phyloP scores from a whole-genome alignment of 2,329 filamentous ascomycete species.

The Nakataea oryzae region DNA sequence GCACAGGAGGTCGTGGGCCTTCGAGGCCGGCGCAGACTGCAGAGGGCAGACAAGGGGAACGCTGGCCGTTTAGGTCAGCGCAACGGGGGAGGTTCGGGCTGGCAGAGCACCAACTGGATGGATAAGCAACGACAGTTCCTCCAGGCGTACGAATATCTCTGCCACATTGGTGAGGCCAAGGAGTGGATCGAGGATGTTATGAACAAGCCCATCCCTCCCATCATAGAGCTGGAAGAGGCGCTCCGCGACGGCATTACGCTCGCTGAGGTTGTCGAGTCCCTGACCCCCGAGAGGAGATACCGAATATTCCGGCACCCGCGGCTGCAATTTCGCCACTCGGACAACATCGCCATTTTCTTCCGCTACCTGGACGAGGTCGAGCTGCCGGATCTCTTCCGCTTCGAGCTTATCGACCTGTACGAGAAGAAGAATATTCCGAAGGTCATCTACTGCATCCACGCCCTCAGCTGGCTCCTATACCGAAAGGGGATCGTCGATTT shows the following conservation, averaged over 20 bases:
- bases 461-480: slow-evolving; percentile 92
- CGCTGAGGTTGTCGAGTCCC: slow-evolving; percentile 83
- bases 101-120: slow-evolving; percentile 92
- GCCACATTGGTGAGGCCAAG: slow-evolving; percentile 96
- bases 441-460: slow-evolving; percentile 97
- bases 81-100: slow-evolving; percentile 45
- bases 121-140: slow-evolving; percentile 95
- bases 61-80: slow-evolving; percentile 34
- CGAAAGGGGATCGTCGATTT: slow-evolving; percentile 93
- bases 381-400: slow-evolving; percentile 88
- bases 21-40: slow-evolving; percentile 72
- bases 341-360: slow-evolving; percentile 97
- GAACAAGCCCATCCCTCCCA: slow-evolving; percentile 74
- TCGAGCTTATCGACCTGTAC: slow-evolving; percentile 94
- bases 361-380: slow-evolving; percentile 85
- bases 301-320: slow-evolving; percentile 80
- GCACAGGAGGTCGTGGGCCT: slow-evolving; percentile 82
- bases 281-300: slow-evolving; percentile 65
- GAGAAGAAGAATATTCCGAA: slow-evolving; percentile 99
- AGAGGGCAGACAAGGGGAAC: slow-evolving; percentile 52
- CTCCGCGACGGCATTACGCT: slow-evolving; percentile 87
- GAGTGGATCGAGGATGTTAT: slow-evolving; percentile 97
- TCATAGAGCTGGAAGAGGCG: slow-evolving; percentile 88
- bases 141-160: slow-evolving; percentile 96
- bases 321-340: slow-evolving; percentile 89